Conservation (phyloP, 192 early-diverging fungal species). For the Coemansia interrupta region DNA sequence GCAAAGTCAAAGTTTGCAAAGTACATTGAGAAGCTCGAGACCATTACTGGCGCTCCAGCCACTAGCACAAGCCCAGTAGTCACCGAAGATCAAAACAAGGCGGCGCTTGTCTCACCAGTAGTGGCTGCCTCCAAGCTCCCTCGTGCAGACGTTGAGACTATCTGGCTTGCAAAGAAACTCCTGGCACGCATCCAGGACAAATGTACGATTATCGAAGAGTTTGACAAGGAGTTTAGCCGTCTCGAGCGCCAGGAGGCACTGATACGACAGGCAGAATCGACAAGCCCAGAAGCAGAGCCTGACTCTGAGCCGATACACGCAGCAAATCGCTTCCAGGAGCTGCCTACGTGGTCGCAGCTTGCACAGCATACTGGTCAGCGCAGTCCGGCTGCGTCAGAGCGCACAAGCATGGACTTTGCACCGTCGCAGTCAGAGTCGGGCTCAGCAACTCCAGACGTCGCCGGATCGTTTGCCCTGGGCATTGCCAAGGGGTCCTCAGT, state of each 20-base stretch:
- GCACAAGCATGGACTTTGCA: slow-evolving; percentile 42
- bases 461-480: slow-evolving; percentile 12
- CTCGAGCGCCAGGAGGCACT: slow-evolving; percentile 48
- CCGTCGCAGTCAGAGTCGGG: slow-evolving; percentile 46
- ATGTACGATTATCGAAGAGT: slow-evolving; percentile 45
- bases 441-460: slow-evolving; percentile 34
- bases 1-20: slow-evolving; percentile 48
- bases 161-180: slow-evolving; percentile 53
- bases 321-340: slow-evolving; percentile 11
- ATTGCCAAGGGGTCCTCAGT: slow-evolving; percentile 20
- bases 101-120: background rate
- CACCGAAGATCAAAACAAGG: background rate
- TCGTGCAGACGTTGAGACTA: slow-evolving; percentile 49
- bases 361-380: slow-evolving; percentile 25
- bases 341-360: slow-evolving; percentile 52
- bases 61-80: background rate
- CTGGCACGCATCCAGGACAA: slow-evolving; percentile 42
- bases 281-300: slow-evolving; percentile 11
- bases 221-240: slow-evolving; percentile 48
- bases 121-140: slow-evolving; percentile 16
- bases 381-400: slow-evolving; percentile 41
- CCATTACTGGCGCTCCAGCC: slow-evolving; percentile 20
- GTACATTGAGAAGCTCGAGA: slow-evolving; percentile 46
- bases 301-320: slow-evolving; percentile 1
- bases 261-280: slow-evolving; percentile 35